Conservation (phyloP, 345 rosid species). For the Euphorbia pulcherrima region DNA sequence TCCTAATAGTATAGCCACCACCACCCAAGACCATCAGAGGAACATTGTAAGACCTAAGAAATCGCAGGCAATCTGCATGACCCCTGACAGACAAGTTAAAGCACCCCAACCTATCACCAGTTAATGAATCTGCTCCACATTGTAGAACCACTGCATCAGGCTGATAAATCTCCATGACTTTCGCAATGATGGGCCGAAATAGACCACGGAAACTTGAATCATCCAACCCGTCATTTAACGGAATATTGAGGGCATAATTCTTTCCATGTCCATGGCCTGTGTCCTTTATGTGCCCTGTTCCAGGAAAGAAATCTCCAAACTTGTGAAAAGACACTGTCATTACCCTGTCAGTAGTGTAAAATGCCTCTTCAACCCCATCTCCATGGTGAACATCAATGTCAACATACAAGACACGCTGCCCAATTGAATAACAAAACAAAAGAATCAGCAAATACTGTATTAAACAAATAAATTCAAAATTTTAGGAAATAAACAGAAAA, state of each 20-base stretch:
- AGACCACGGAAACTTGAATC: constrained; percentile 75
- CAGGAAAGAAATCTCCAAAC: constrained; percentile 96
- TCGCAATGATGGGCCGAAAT: constrained; percentile 77
- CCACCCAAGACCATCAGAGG: constrained; percentile 98
- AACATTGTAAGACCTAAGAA: constrained; percentile 81
- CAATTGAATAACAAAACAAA: constrained; percentile 18
- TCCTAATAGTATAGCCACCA: constrained; percentile 95
- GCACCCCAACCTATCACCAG: constrained; percentile 96
- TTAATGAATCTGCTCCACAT: constrained; percentile 95
- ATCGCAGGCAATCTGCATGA: constrained; percentile 93
- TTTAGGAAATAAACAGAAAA: background rate
- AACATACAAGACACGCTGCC: constrained; percentile 84
- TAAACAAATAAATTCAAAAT: background rate
- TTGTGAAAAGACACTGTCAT: constrained; percentile 99
- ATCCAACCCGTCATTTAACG: constrained; percentile 85
- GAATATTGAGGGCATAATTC: constrained; percentile 88
- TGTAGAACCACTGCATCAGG: constrained; percentile 99
- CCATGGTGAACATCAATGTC: constrained; percentile 99
- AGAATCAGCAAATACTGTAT: constrained; percentile 4
- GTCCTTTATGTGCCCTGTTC: constrained; percentile 86
- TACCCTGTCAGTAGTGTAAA: constrained; percentile 97
- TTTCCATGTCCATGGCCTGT: constrained; percentile 65
- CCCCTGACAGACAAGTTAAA: constrained; percentile 97
- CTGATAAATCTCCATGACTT: constrained; percentile 94
- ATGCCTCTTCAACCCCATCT: constrained; percentile 98